Conservation (phyloP, 345 rosid species). For the Populus ilicifolia region DNA sequence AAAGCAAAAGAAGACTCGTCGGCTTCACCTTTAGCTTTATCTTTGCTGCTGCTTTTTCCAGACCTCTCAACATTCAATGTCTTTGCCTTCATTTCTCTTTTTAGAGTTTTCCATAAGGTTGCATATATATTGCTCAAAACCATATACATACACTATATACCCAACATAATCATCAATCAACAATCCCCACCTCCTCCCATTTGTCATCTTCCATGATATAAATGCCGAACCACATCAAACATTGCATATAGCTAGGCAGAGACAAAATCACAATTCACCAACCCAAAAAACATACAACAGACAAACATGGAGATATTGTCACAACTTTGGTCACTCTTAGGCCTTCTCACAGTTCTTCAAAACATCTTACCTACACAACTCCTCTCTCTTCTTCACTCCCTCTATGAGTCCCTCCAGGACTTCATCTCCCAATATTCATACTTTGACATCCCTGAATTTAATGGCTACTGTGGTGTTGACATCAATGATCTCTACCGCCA, state of each 20-base stretch:
- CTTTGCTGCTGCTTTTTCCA: conserved; percentile 13
- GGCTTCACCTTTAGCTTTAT: conserved; percentile 33
- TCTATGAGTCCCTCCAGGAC: conserved; percentile 40
- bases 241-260: not conserved
- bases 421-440: conserved; percentile 37
- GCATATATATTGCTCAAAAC: not conserved
- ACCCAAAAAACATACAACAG: not conserved
- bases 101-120: not conserved
- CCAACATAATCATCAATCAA: not conserved
- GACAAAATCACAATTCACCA: conserved; percentile 18
- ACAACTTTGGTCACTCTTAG: conserved; percentile 47
- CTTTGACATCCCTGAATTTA: conserved; percentile 47
- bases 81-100: not conserved
- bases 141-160: not conserved
- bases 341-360: conserved; percentile 50
- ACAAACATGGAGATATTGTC: conserved; percentile 38
- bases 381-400: conserved; percentile 36
- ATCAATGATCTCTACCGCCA: conserved; percentile 52
- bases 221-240: not conserved
- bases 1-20: conserved; percentile 25
- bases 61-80: conserved; percentile 22
- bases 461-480: conserved; percentile 52
- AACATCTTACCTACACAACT: conserved; percentile 46
- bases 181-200: not conserved
- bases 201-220: conserved; percentile 8